Percentiles rank a stretch among this genome's conserved stretches.
Conservation (phyloP, 2,329 filamentous ascomycete genomes). For the Chrysosporium queenslandicum region DNA sequence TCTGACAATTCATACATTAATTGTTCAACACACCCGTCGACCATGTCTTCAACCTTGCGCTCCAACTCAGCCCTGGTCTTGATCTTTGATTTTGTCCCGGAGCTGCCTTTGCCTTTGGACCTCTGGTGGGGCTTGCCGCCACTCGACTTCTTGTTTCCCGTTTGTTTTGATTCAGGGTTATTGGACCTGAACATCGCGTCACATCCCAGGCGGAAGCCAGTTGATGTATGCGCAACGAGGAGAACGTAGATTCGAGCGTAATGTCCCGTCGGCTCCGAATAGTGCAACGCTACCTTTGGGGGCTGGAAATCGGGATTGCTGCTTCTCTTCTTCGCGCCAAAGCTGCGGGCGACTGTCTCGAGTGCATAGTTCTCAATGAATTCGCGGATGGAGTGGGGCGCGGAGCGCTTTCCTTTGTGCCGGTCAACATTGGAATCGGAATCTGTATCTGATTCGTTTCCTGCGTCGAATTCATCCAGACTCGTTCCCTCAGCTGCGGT, state of each 20-base stretch:
- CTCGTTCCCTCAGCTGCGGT: not conserved
- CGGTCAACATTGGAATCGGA: not conserved
- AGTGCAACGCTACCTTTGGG: constrained; percentile 21
- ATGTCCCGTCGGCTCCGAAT: constrained; percentile 37
- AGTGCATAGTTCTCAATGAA: constrained; percentile 10
- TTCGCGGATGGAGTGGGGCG: constrained; percentile 10
- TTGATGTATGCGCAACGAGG: constrained; percentile 44
- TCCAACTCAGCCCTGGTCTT: constrained; percentile 15
- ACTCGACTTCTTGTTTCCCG: not conserved
- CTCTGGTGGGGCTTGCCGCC: not conserved
- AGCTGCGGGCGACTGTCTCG: constrained; percentile 3
- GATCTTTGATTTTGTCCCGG: constrained; percentile 6
- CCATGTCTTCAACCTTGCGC: constrained; percentile 28
- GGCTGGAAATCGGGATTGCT: not conserved
- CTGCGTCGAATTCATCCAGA: not conserved
- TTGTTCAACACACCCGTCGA: constrained; percentile 36
- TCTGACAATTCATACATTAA: constrained; percentile 40
- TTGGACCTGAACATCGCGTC: constrained; percentile 38
- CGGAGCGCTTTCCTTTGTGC: not conserved
- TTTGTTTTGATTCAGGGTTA: constrained; percentile 11
- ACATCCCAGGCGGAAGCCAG: constrained; percentile 41
- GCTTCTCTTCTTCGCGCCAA: not conserved
- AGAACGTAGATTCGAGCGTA: constrained; percentile 45
- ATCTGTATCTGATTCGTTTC: not conserved
- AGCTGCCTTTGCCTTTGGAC: constrained; percentile 10